A percentile compares a stretch with the other conserved stretches of the same genome.
Evolutionary conservation across 2,329 filamentous ascomycete species (phyloP).

Genomic region (Paecilomyces sp.): DNA sequence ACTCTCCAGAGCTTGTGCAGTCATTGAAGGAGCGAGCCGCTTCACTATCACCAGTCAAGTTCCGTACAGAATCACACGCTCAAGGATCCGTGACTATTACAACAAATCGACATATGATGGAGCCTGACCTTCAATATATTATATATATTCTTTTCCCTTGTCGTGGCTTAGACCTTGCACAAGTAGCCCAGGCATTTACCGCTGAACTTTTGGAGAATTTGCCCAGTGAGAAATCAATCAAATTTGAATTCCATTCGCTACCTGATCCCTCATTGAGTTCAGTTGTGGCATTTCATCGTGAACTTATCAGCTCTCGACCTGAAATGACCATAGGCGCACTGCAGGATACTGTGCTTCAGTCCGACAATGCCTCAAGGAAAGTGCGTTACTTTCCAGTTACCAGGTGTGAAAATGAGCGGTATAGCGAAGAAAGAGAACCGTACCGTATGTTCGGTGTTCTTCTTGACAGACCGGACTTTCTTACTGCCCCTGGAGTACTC

Average conservation of each 20-base stretch:
- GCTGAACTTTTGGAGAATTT: not conserved
- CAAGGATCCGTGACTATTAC: constrained; percentile 1
- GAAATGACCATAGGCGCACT: constrained; percentile 1
- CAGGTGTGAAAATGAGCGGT: not conserved
- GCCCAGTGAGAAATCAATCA: constrained; percentile 2
- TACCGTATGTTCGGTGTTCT: constrained; percentile 1
- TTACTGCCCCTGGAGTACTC: constrained; percentile 1
- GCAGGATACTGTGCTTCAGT: not conserved
- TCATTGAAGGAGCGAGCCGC: constrained; percentile 1
- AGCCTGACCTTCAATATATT: constrained; percentile 6
- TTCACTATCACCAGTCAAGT: not conserved
- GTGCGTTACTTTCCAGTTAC: not conserved
- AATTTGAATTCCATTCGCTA: constrained; percentile 2
- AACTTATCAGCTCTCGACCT: constrained; percentile 2
- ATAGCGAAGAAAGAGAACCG: not conserved
- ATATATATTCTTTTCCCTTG: constrained; percentile 5
- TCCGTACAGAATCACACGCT: not conserved
- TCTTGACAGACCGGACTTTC: constrained; percentile 4
- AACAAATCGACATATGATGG: not conserved
- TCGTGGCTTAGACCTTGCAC: not conserved
- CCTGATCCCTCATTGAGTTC: constrained; percentile 1
- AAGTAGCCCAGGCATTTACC: constrained; percentile 1
- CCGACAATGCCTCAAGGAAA: not conserved
- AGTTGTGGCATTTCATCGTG: constrained; percentile 1
- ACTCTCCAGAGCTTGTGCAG: not conserved